A percentile compares a stretch with the other conserved stretches of the same genome.
phyloP scores from a whole-genome alignment of 2,329 filamentous ascomycete genomes.

The Fusarium sp. region DNA sequence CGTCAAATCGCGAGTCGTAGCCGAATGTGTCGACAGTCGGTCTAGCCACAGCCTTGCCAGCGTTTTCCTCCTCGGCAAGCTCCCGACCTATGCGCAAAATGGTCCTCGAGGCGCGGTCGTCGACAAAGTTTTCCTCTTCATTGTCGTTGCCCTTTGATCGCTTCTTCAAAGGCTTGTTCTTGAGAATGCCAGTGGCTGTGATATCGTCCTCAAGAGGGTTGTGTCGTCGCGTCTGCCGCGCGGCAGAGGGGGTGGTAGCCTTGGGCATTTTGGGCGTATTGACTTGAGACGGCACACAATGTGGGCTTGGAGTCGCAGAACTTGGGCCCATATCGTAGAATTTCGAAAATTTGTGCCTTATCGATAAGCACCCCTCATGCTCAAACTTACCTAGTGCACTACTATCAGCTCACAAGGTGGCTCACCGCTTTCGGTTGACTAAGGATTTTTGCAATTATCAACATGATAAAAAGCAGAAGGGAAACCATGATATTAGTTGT shows the following conservation, averaged over 20 bases:
- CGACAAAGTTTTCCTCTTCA: slow-evolving; percentile 77
- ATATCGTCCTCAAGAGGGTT: slow-evolving; percentile 93
- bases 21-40: slow-evolving; percentile 68
- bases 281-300: slow-evolving; percentile 36
- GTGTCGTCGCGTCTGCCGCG: slow-evolving; percentile 74
- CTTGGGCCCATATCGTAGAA: slow-evolving; percentile 28
- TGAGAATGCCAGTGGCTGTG: slow-evolving; percentile 72
- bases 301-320: slow-evolving; percentile 41
- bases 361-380: slow-evolving; percentile 53
- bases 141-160: slow-evolving; percentile 70
- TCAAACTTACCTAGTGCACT: slow-evolving; percentile 42
- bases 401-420: slow-evolving; percentile 2
- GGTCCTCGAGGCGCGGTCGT: slow-evolving; percentile 85
- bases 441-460: not conserved
- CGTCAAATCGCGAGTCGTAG: slow-evolving; percentile 78
- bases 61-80: slow-evolving; percentile 79
- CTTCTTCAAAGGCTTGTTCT: slow-evolving; percentile 78
- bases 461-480: too few species aligned
- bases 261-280: slow-evolving; percentile 75
- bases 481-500: too few species aligned
- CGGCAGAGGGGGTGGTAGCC: slow-evolving; percentile 67
- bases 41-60: slow-evolving; percentile 53
- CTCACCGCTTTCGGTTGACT: slow-evolving; percentile 46
- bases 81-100: slow-evolving; percentile 92
- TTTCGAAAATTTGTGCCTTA: slow-evolving; percentile 52